A percentile compares a stretch with the other conserved stretches of the same genome.
phyloP scores from a whole-genome alignment of 306 rosid genomes.

The Inga oerstediana region DNA sequence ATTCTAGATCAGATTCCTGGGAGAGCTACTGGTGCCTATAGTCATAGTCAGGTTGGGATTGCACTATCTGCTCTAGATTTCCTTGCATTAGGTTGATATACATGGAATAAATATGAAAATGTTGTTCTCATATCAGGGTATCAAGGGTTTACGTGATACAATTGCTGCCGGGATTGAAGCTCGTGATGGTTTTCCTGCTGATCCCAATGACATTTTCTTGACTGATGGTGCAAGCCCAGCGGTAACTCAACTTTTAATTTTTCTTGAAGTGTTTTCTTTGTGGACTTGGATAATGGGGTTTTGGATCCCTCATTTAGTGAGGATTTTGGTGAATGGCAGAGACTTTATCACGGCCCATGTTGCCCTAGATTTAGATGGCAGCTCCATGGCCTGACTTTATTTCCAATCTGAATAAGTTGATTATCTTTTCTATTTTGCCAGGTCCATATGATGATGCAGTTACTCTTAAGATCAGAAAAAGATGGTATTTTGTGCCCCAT shows the following conservation, averaged over 20 bases:
- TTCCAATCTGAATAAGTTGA: background rate
- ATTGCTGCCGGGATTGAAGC: conserved; percentile 72
- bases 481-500: conserved; percentile 77
- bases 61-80: background rate
- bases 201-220: conserved; percentile 66
- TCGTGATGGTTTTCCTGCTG: conserved; percentile 65
- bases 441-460: conserved; percentile 78
- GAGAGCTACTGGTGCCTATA: conserved; percentile 79
- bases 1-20: conserved; percentile 79
- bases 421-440: conserved; percentile 28
- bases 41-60: conserved; percentile 66
- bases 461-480: conserved; percentile 57
- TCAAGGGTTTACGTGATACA: conserved; percentile 70
- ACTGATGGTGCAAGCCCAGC: conserved; percentile 81
- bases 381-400: background rate
- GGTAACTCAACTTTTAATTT: conserved; percentile 31
- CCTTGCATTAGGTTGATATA: background rate
- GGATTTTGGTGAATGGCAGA: background rate
- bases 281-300: background rate
- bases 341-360: background rate
- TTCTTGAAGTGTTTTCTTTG: background rate
- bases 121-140: conserved; percentile 46
- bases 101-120: background rate
- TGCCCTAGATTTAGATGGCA: background rate
- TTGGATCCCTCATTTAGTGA: background rate